A percentile compares a stretch with the other conserved stretches of the same genome.
Evolutionary conservation across 352 stramenopile genomes (phyloP).

Genomic region (Globisporangium abappressorium): DNA sequence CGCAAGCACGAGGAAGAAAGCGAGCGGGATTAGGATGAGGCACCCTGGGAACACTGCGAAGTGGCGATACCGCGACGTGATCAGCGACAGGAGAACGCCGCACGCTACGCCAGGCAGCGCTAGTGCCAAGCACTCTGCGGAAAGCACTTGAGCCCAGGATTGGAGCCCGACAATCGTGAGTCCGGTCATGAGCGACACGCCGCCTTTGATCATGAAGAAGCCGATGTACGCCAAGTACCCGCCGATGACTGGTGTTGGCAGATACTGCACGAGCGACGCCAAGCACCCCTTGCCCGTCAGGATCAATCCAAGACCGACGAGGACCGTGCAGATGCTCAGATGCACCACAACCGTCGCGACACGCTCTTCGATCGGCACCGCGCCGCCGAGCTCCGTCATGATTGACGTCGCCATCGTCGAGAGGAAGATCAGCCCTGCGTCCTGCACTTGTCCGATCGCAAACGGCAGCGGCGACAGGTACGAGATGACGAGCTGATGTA

Average conservation of each 20-base stretch:
- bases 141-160: constrained; percentile 68
- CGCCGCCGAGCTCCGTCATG: constrained; percentile 66
- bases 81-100: constrained; percentile 66
- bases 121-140: constrained; percentile 60
- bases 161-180: constrained; percentile 60
- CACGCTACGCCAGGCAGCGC: constrained; percentile 71
- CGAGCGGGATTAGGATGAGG: constrained; percentile 42
- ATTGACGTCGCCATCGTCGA: constrained; percentile 91
- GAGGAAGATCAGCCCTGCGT: constrained; percentile 96
- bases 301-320: constrained; percentile 92
- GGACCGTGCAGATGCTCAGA: constrained; percentile 86
- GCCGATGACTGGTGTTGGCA: constrained; percentile 94
- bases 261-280: constrained; percentile 93
- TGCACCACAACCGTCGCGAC: constrained; percentile 92
- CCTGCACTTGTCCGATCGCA: constrained; percentile 96
- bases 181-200: constrained; percentile 84
- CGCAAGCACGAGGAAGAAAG: constrained; percentile 88
- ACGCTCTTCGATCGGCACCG: constrained; percentile 45
- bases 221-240: constrained; percentile 97
- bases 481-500: constrained; percentile 94
- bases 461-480: constrained; percentile 91
- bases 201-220: constrained; percentile 94
- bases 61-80: constrained; percentile 64
- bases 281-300: constrained; percentile 87
- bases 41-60: constrained; percentile 65